These are phyloP conservation scores for Meredithiella fracta DNA, from an alignment of 2,329 filamentous ascomycete genomes.

Conservation along the genomic window DNA sequence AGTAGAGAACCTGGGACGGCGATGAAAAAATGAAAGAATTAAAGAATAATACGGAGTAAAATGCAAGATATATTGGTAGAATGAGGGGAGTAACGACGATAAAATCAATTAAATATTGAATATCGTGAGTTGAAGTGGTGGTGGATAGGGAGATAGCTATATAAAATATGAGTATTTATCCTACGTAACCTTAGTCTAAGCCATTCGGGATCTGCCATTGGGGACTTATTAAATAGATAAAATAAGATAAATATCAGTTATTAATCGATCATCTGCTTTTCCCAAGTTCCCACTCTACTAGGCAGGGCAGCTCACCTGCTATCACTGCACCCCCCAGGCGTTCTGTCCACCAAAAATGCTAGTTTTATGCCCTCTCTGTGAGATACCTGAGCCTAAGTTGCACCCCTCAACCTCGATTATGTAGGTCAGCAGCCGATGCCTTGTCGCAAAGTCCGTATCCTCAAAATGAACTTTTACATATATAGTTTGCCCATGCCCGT, in stretches of 20 bases:
- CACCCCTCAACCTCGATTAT: neutral
- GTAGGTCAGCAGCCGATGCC: neutral
- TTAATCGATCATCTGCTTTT: too few relatives aligned
- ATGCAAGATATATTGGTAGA: neutral
- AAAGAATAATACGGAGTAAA: neutral
- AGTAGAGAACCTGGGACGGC: neutral
- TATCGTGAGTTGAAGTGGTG: neutral
- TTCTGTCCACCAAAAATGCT: too few relatives aligned
- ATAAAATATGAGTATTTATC: too few relatives aligned
- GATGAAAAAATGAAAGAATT: neutral
- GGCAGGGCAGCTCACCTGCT: too few relatives aligned
- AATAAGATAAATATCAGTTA: too few relatives aligned
- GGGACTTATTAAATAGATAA: too few relatives aligned
- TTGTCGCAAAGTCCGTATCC: neutral
- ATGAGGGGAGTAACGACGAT: neutral
- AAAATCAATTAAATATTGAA: neutral
- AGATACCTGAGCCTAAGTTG: neutral
- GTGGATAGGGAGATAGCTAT: neutral
- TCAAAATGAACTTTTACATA: neutral
- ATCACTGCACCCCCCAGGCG: too few relatives aligned
- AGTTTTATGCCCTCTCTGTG: too few relatives aligned
- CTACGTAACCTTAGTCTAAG: too few relatives aligned
- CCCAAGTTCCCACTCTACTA: too few relatives aligned
- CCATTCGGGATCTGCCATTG: too few relatives aligned
- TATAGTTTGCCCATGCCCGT: slow-evolving; percentile 8